Base-by-base conservation (phyloP, 768 basidiomycete genomes). In the Suillus spraguei region DNA sequence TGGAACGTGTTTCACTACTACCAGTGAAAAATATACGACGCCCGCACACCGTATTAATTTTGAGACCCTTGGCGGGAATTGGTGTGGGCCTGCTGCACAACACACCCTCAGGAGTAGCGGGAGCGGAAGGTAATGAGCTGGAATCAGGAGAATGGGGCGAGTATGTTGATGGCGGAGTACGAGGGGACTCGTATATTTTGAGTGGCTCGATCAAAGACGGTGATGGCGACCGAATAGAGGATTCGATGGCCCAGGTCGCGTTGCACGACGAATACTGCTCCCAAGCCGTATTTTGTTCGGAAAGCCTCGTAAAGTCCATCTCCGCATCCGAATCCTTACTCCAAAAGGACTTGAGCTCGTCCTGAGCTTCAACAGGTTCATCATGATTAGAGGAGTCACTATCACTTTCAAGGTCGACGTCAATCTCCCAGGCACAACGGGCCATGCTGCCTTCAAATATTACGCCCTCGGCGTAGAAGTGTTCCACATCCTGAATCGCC, bases 381-480 rank as follows among this genome's bases (percentile, higher is more conserved):
- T 72, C 81, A 60, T 82, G 80, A 59, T 81, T 80, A 17, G 83
- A 85, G 9, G 85, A 83, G 65, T 87, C 82, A 65, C 82, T 85
- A 72, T 88, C 87, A 67, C 87, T 85, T 60, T 89, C 81, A 61
- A 80, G 76, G 63, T 81, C 86, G 79, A 88, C 84, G 58, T 87
- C 88, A 17, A 86, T 83, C 74, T 93, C 91, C 90, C 90, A 92
- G 6, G 87, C 80, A 66, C 89, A 90, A 47, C 87, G 83, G 36
- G 91, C 91, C 79, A 92, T 87, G 71, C 88, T 90, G 54, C 89
- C 91, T 70, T 92, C 90, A 66, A 92, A 91, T 62, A 92, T 79
- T 54, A 86, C 90, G 63, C 85, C 87, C n/a, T 85, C 82, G 5
- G 87, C 85, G 68, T 93, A 93, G 74, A 93, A 92, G 63, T 79